Base-by-base conservation (phyloP, 495 filamentous ascomycete genomes). In the Podospora fimiseda region DNA sequence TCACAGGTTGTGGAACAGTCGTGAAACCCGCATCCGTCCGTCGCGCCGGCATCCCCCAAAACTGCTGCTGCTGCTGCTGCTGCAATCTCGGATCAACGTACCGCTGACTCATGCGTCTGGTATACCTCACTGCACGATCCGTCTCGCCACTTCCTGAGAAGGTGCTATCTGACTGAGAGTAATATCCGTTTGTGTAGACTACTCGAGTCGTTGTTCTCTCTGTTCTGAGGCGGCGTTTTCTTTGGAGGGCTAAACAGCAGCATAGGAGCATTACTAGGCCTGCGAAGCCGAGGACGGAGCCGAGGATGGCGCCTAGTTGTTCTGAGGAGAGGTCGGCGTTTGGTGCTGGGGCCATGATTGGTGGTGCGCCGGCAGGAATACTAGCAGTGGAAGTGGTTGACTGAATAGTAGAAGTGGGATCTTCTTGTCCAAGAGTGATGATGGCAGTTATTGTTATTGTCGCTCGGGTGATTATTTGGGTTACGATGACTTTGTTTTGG, bases 251-350 rank as follows among this genome's bases (percentile, higher is more conserved):
- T 6, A 59, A 14, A 19, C 53, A 49, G 42, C 49, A 51, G 43
- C 52, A 52, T 22, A 59, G 7, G 3, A 55, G 46, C 14, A 62
- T 37, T 15, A 54, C 37, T 30, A 58, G 33, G 9, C 51, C 36
- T 11, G 51, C 33, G 23, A 59, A 33, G 19, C 56, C 56, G 14
- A 62, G 22, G 14, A 62, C 38, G 18, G 50, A 53, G 23, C 59
- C 59, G 9, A 62, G 50, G 4, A 62, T 18, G 20, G 59, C 59
- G 24, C 56, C 56, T 9, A 62, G 56, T 16, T 58, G 52, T 27
- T 42, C 46, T 19, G 51, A 44, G 6, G 50, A 56, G 18, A 62
- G 58, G 15, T 41, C 14, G 9, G 47, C 21, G 1, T 20, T 3
- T 14, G 47, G 24, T 2, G 43, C 9, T 1, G 4, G 38, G 39